These are phyloP conservation scores for Lecanoromycetidae sp. DNA, from an alignment of 2,329 filamentous ascomycete species.

Conservation along the genomic window DNA sequence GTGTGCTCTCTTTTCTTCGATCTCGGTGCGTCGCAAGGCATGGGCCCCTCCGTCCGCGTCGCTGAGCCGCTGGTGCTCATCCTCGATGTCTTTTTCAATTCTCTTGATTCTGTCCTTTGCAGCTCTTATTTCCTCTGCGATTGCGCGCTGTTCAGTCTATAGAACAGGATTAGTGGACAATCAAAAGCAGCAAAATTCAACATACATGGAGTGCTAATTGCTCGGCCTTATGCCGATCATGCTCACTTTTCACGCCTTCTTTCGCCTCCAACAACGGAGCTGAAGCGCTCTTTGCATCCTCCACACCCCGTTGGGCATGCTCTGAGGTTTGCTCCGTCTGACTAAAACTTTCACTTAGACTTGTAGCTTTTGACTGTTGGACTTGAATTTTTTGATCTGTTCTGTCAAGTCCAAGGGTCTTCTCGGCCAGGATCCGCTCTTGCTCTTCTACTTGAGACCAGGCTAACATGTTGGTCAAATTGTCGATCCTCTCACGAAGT, in stretches of 20 bases:
- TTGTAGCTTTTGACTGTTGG: conserved; percentile 31
- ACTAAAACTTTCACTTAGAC: conserved; percentile 37
- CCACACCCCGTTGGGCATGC: conserved; percentile 31
- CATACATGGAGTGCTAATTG: conserved; percentile 41
- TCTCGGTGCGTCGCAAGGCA: conserved; percentile 46
- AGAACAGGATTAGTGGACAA: conserved; percentile 8
- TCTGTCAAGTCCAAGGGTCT: conserved; percentile 27
- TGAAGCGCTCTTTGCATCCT: conserved; percentile 33
- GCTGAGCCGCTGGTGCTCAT: conserved; percentile 44
- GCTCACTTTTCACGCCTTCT: conserved; percentile 38
- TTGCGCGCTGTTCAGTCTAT: conserved; percentile 53
- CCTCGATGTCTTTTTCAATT: conserved; percentile 34
- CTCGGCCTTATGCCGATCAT: conserved; percentile 42
- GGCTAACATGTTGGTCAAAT: conserved; percentile 56
- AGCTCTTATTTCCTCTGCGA: conserved; percentile 45
- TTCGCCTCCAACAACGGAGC: conserved; percentile 37
- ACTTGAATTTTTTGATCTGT: conserved; percentile 39
- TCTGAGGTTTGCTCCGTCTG: conserved; percentile 30
- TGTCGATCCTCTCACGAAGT: conserved; percentile 48
- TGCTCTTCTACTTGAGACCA: conserved; percentile 78
- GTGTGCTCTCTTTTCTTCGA: conserved; percentile 45
- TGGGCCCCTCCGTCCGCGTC: conserved; percentile 59
- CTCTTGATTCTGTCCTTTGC: conserved; percentile 35
- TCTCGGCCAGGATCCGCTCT: conserved; percentile 41
- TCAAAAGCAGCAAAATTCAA: background rate